These are phyloP conservation scores for Solanum paucissectum DNA, from an alignment of 257 asterid species.

Conservation along the genomic window DNA sequence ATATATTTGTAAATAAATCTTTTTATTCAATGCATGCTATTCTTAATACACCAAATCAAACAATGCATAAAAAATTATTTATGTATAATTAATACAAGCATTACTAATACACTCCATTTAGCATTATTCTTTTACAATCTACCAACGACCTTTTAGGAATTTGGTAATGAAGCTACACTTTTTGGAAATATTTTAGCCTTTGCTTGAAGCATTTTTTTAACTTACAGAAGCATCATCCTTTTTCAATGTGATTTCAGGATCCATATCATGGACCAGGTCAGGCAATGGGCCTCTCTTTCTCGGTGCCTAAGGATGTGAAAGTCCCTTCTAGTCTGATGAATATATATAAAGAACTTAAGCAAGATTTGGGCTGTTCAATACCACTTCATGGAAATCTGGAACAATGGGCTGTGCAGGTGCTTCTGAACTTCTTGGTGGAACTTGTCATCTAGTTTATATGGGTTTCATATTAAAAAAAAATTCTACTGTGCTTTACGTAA, in stretches of 20 bases:
- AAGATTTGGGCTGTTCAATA: constrained; percentile 77
- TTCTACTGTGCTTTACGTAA: background rate
- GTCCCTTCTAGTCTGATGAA: constrained; percentile 85
- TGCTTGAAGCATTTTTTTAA: background rate
- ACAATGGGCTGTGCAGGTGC: constrained; percentile 89
- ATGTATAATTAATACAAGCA: background rate
- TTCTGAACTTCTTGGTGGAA: constrained; percentile 1
- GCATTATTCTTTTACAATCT: background rate
- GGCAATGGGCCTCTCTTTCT: constrained; percentile 98
- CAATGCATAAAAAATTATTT: background rate
- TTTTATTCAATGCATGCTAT: background rate
- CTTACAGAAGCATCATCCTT: background rate
- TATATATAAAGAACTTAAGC: constrained; percentile 80
- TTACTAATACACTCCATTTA: background rate
- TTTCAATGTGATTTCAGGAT: constrained; percentile 33
- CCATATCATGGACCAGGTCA: constrained; percentile 99
- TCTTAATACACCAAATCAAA: background rate
- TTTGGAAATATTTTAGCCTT: background rate
- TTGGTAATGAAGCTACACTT: background rate
- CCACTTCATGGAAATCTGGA: constrained; percentile 83
- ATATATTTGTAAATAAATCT: too few species aligned
- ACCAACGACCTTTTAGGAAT: background rate
- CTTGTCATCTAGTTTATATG: background rate
- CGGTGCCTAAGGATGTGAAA: constrained; percentile 75
- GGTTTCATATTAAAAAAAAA: background rate